phyloP scores from a whole-genome alignment of 768 basidiomycete species.

The Russula virescens region DNA sequence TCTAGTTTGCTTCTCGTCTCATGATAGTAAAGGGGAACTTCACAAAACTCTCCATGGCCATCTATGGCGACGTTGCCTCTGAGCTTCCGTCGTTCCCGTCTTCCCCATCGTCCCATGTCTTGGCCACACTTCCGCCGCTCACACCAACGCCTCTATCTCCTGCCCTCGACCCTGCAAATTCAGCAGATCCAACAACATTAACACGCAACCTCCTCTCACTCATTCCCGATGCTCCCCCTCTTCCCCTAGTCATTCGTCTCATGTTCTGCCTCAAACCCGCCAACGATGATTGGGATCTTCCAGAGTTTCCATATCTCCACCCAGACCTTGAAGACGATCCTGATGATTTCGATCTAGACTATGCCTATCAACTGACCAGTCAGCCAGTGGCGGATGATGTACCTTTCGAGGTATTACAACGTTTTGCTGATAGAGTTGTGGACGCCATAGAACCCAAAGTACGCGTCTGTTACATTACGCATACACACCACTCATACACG shows the following conservation, averaged over 20 bases:
- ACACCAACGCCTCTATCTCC: constrained; percentile 40
- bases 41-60: constrained; percentile 56
- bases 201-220: constrained; percentile 57
- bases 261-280: constrained; percentile 78
- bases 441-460: constrained; percentile 57
- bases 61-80: constrained; percentile 49
- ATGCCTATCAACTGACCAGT: constrained; percentile 46
- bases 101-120: constrained; percentile 36
- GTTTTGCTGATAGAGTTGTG: constrained; percentile 52
- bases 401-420: constrained; percentile 42
- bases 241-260: constrained; percentile 59
- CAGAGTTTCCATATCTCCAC: constrained; percentile 65
- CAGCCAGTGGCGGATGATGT: constrained; percentile 57
- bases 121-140: constrained; percentile 32
- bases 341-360: constrained; percentile 53
- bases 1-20: constrained; percentile 65
- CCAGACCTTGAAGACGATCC: constrained; percentile 50
- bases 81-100: constrained; percentile 36
- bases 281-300: constrained; percentile 74
- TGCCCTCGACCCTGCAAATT: constrained; percentile 55
- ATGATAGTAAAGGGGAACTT: constrained; percentile 80
- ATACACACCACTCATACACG: neutral
- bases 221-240: constrained; percentile 56
- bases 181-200: constrained; percentile 52
- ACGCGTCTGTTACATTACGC: constrained; percentile 19